Conservation (phyloP, 2,329 filamentous ascomycete species). For the Exserohilum turcica region DNA sequence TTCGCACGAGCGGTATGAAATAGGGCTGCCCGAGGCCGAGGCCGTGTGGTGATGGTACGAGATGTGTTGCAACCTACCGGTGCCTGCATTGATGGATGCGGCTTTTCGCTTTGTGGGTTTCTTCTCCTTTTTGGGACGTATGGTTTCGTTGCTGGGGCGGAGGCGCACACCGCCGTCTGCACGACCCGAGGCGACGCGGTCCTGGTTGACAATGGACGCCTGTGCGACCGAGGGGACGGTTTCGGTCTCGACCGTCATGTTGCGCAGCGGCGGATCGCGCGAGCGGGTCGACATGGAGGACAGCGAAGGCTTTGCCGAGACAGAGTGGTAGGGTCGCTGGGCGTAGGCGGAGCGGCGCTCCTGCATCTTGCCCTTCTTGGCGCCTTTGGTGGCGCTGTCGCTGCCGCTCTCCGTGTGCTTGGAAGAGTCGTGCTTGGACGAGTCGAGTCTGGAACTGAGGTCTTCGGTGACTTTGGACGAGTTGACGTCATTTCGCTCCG, state of each 20-base stretch:
- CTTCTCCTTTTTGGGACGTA: constrained; percentile 91
- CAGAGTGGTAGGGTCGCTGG: constrained; percentile 50
- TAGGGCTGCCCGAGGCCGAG: constrained; percentile 38
- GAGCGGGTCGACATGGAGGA: constrained; percentile 69
- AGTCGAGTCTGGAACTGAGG: constrained; percentile 50
- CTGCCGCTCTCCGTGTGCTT: constrained; percentile 63
- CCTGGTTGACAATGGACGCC: constrained; percentile 67
- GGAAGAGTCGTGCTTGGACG: constrained; percentile 46
- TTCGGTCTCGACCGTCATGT: constrained; percentile 98
- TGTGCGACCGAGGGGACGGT: constrained; percentile 91
- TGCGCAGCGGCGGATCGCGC: constrained; percentile 75
- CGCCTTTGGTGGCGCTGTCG: constrained; percentile 59
- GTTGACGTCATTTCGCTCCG: constrained; percentile 51
- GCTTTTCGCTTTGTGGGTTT: constrained; percentile 79
- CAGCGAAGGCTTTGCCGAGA: constrained; percentile 69
- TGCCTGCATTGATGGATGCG: constrained; percentile 70
- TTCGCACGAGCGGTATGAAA: constrained; percentile 40
- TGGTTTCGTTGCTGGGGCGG: constrained; percentile 93
- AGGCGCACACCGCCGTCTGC: constrained; percentile 78
- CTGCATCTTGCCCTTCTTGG: constrained; percentile 39
- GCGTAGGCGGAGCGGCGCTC: constrained; percentile 54
- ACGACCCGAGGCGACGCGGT: constrained; percentile 62
- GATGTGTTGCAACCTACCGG: constrained; percentile 64
- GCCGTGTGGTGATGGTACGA: constrained; percentile 41
- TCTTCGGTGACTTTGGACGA: constrained; percentile 57